Conservation (phyloP, 495 filamentous ascomycete species). For the Talaromyces adpressus region DNA sequence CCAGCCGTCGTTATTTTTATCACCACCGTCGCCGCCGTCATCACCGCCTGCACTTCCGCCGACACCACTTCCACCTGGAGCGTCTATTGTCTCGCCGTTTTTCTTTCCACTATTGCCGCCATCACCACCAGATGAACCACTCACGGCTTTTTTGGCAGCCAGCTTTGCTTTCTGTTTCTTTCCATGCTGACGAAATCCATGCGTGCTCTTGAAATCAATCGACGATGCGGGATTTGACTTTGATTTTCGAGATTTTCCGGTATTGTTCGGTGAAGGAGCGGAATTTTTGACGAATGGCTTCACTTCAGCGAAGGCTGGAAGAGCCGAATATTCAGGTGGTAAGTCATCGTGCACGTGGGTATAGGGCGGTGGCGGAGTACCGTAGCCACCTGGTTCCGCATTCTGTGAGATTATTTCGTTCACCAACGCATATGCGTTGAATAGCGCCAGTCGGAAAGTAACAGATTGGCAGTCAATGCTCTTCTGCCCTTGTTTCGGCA, state of each 20-base stretch:
- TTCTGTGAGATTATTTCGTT: constrained; percentile 14
- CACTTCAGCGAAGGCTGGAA: constrained; percentile 23
- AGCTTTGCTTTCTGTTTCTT: constrained; percentile 38
- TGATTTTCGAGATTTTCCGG: constrained; percentile 12
- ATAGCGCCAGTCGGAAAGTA: constrained; percentile 2
- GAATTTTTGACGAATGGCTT: constrained; percentile 11
- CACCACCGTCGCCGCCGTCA: constrained; percentile 20
- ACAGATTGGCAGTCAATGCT: not conserved
- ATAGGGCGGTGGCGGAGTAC: constrained; percentile 35
- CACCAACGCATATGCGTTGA: constrained; percentile 8
- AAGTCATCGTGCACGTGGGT: constrained; percentile 33
- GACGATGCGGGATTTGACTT: constrained; percentile 9
- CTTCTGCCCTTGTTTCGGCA: not conserved
- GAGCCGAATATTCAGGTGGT: constrained; percentile 32
- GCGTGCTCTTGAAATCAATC: constrained; percentile 46
- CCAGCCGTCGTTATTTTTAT: constrained; percentile 29
- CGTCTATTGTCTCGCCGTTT: constrained; percentile 24
- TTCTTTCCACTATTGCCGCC: constrained; percentile 20
- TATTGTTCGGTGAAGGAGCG: constrained; percentile 18
- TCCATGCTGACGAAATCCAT: constrained; percentile 41
- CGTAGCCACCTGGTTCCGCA: constrained; percentile 16
- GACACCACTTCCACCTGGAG: constrained; percentile 23
- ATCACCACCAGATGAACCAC: constrained; percentile 5
- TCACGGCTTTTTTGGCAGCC: constrained; percentile 22
- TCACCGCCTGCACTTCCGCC: constrained; percentile 23